Percentiles rank a stretch among this genome's conserved stretches.
Conservation (phyloP, 2,329 filamentous ascomycete genomes). For the Huntiella savannae region DNA sequence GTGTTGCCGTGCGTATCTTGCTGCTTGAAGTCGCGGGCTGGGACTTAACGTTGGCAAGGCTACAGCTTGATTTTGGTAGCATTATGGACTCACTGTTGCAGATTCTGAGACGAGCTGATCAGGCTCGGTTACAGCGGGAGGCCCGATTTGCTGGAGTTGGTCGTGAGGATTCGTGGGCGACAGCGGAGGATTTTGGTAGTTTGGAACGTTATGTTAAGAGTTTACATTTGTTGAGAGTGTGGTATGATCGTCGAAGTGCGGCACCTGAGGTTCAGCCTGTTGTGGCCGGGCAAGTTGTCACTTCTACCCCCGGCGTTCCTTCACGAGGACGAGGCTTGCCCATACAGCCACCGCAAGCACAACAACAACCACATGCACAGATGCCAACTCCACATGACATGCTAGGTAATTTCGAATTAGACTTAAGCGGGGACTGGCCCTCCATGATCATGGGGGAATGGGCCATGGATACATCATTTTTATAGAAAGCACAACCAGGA, state of each 20-base stretch:
- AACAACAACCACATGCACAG: background rate
- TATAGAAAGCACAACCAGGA: background rate
- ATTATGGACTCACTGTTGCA: slow-evolving; percentile 11
- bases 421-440: slow-evolving; percentile 8
- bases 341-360: background rate
- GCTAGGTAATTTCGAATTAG: slow-evolving; percentile 3
- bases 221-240: slow-evolving; percentile 9
- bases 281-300: background rate
- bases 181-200: slow-evolving; percentile 11
- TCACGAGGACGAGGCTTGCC: background rate
- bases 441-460: slow-evolving; percentile 11
- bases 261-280: slow-evolving; percentile 6
- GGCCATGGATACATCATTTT: slow-evolving; percentile 9
- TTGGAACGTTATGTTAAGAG: slow-evolving; percentile 10
- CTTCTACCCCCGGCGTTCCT: background rate
- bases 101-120: slow-evolving; percentile 8
- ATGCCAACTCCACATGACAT: background rate
- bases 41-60: slow-evolving; percentile 10
- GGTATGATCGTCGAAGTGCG: slow-evolving; percentile 10
- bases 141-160: slow-evolving; percentile 9
- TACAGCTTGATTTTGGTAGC: slow-evolving; percentile 11
- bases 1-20: slow-evolving; percentile 11
- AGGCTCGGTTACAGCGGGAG: slow-evolving; percentile 7
- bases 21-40: slow-evolving; percentile 12
- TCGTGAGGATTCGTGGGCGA: slow-evolving; percentile 4